phyloP scores from a whole-genome alignment of 2,329 filamentous ascomycete genomes.

The Trichoderma oligosporum region DNA sequence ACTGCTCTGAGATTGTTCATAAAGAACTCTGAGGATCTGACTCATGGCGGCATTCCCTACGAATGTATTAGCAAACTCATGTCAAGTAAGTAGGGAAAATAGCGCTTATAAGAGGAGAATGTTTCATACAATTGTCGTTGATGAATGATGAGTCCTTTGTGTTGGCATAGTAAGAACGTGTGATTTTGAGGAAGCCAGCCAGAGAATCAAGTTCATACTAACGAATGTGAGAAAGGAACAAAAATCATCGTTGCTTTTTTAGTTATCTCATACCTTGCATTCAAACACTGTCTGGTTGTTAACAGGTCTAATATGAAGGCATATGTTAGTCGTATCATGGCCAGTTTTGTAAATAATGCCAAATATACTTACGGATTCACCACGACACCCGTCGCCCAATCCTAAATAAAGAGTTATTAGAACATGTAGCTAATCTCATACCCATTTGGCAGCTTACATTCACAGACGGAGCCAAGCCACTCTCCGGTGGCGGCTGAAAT shows the following conservation, averaged over 20 bases:
- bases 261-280: slow-evolving; percentile 25
- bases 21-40: slow-evolving; percentile 27
- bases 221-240: neutral
- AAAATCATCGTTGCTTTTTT: neutral
- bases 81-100: too few species aligned
- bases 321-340: neutral
- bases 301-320: slow-evolving; percentile 22
- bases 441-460: slow-evolving; percentile 20
- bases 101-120: too few species aligned
- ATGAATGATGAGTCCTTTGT: slow-evolving; percentile 69
- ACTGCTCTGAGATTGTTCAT: slow-evolving; percentile 28
- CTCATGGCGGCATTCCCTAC: slow-evolving; percentile 61
- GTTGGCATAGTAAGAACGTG: slow-evolving; percentile 69
- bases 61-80: slow-evolving; percentile 41
- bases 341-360: neutral
- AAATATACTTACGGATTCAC: slow-evolving; percentile 26
- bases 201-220: slow-evolving; percentile 91
- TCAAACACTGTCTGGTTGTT: slow-evolving; percentile 29
- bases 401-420: slow-evolving; percentile 11
- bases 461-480: slow-evolving; percentile 41
- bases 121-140: slow-evolving; percentile 28
- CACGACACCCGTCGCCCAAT: slow-evolving; percentile 24
- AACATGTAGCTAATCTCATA: neutral
- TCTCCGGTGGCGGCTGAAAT: slow-evolving; percentile 80
- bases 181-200: slow-evolving; percentile 77